Conservation (phyloP, 768 basidiomycete genomes). For the Suillus sp. region DNA sequence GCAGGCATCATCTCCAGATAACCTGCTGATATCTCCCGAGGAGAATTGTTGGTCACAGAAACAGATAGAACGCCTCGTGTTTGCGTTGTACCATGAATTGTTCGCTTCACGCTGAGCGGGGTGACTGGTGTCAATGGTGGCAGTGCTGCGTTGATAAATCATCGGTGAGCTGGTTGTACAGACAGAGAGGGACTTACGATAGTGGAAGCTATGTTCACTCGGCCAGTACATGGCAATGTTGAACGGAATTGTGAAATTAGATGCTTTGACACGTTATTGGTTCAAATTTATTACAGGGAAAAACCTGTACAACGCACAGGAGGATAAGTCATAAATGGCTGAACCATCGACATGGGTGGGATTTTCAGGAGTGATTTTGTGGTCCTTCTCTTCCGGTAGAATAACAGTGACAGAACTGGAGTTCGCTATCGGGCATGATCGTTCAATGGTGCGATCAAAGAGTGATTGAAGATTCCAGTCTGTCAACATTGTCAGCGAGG, state of each 20-base stretch:
- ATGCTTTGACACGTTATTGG: not conserved
- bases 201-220: constrained; percentile 49
- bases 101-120: constrained; percentile 63
- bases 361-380: constrained; percentile 57
- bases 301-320: constrained; percentile 40
- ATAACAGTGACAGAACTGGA: constrained; percentile 56
- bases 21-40: constrained; percentile 45
- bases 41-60: constrained; percentile 56
- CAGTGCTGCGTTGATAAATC: constrained; percentile 33
- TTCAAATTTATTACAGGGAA: not conserved
- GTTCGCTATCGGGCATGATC: constrained; percentile 68
- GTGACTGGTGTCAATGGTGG: constrained; percentile 43
- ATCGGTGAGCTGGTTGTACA: constrained; percentile 6
- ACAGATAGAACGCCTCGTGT: constrained; percentile 74
- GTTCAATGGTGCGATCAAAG: constrained; percentile 67
- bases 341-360: constrained; percentile 32
- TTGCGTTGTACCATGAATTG: constrained; percentile 73
- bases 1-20: constrained; percentile 96
- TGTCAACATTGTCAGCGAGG: constrained; percentile 29
- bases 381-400: constrained; percentile 44
- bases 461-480: constrained; percentile 76
- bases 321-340: constrained; percentile 51
- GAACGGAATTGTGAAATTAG: constrained; percentile 38
- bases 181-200: constrained; percentile 48
- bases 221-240: constrained; percentile 62